Base-by-base conservation (phyloP, 805 yeast genomes). In the Kluyveromyces wickerhamii region DNA sequence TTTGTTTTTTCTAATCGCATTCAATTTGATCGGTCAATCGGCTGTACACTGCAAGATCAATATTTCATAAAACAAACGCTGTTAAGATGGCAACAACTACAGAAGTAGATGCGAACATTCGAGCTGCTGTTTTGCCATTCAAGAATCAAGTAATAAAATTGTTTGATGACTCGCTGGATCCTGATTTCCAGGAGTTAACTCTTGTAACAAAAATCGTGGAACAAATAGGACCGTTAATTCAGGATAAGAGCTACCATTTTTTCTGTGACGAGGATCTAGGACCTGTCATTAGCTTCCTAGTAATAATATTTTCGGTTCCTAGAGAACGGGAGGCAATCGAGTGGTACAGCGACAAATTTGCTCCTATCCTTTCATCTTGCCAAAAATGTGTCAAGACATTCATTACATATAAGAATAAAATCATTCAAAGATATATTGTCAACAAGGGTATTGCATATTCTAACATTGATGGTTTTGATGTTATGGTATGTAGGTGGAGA, bases 271-370 rank as follows among this genome's bases (percentile, higher is more conserved):
- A 60, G 7, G 52, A 53, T 20, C 59, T 71, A 39, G 60, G 59
- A 27, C 69, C 73, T 2, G 63, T 74, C 14, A 62, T 79, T 7
- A 63, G 69, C 10, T 77, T 77, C 48, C 59, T 70, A 7, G 53
- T 79, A 35, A 71, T 80, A 11, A 58, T 77, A 39, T 77, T 78
- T 49, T 77, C 87, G 3, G 77, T 79, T 45, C 33, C 33, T 14
- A 53, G 48, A 39, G 71, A 65, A 17, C 62, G 62, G 24, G 66
- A 62, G n/a, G 66, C 69, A 1, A 60, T 69, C 12, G 47, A 47
- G 4, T 67, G 73, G 66, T 54, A 68, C 35, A 63, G 66, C 32
- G 60, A 61, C 7, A 44, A 47, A 10, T 59, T 72, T 32, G 52
- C 56, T 4, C 51, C 55, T 1, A 59, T 67, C 16, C 54, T 81